Evolutionary conservation across 2,329 filamentous ascomycete genomes (phyloP).

Genomic region (Clonostachys rosea): DNA sequence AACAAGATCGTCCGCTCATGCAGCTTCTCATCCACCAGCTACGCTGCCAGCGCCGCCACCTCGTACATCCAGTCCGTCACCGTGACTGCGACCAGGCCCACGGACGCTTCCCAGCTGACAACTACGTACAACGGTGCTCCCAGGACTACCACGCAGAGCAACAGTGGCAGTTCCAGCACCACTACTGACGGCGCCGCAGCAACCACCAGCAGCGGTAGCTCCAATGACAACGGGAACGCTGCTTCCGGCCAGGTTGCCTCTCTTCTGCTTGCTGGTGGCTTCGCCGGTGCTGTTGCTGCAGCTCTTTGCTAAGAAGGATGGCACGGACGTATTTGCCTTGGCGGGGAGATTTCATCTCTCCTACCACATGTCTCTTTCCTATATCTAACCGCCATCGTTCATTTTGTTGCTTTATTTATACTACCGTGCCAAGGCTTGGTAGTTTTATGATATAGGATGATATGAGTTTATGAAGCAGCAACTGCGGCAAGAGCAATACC

Average conservation of each 20-base stretch:
- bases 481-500: too few relatives aligned
- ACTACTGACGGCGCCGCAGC: conserved; percentile 1
- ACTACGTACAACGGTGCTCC: conserved; percentile 20
- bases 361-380: background rate
- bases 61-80: conserved; percentile 16
- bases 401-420: too few relatives aligned
- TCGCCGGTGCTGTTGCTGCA: conserved; percentile 1
- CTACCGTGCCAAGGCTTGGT: too few relatives aligned
- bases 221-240: conserved; percentile 1
- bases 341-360: background rate
- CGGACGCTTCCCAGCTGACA: conserved; percentile 22
- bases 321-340: too few relatives aligned
- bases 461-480: too few relatives aligned
- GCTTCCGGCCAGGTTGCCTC: conserved; percentile 1
- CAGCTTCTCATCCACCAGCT: conserved; percentile 22
- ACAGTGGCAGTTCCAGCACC: background rate
- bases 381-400: too few relatives aligned
- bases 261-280: conserved; percentile 1
- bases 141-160: background rate
- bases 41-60: conserved; percentile 13
- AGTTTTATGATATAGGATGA: too few relatives aligned
- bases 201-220: background rate
- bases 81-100: conserved; percentile 22
- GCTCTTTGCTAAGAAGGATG: background rate
- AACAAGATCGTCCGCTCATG: conserved; percentile 24